phyloP scores from a whole-genome alignment of 495 filamentous ascomycete genomes.

The Xanthoparmelia taractica region DNA sequence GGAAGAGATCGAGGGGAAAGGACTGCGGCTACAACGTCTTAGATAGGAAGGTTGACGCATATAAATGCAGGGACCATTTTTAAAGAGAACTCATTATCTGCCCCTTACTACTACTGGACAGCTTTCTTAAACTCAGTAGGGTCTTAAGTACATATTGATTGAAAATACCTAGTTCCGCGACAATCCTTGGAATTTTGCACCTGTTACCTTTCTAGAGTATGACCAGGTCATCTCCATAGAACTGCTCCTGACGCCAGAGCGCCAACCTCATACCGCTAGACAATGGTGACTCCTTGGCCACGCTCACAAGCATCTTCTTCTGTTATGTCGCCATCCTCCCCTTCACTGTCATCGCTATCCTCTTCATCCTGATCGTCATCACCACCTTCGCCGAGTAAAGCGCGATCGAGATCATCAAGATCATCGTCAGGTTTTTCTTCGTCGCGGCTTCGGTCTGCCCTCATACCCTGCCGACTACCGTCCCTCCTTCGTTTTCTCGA shows the following conservation, averaged over 20 bases:
- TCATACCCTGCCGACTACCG: constrained; percentile 3
- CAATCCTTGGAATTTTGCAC: background rate
- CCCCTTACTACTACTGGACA: background rate
- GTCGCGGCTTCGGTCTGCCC: constrained; percentile 30
- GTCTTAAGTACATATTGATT: background rate
- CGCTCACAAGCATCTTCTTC: constrained; percentile 30
- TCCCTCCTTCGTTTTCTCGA: constrained; percentile 8
- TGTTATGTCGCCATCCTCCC: constrained; percentile 38
- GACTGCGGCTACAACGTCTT: background rate
- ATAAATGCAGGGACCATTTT: background rate
- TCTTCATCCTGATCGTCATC: constrained; percentile 40
- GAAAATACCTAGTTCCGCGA: background rate
- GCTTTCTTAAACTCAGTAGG: background rate
- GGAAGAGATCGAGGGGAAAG: background rate
- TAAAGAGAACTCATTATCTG: background rate
- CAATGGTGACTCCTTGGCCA: constrained; percentile 3
- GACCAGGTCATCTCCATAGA: background rate
- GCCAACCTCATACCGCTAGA: constrained; percentile 8
- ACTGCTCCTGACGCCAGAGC: constrained; percentile 5
- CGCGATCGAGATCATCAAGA: constrained; percentile 46
- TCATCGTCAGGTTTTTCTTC: constrained; percentile 42
- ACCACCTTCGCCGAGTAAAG: constrained; percentile 43
- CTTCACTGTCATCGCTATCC: constrained; percentile 32
- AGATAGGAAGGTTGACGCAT: constrained; percentile 2
- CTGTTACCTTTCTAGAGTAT: background rate